Conservation (phyloP, 2,329 filamentous ascomycete species). For the Penicillium sp. region DNA sequence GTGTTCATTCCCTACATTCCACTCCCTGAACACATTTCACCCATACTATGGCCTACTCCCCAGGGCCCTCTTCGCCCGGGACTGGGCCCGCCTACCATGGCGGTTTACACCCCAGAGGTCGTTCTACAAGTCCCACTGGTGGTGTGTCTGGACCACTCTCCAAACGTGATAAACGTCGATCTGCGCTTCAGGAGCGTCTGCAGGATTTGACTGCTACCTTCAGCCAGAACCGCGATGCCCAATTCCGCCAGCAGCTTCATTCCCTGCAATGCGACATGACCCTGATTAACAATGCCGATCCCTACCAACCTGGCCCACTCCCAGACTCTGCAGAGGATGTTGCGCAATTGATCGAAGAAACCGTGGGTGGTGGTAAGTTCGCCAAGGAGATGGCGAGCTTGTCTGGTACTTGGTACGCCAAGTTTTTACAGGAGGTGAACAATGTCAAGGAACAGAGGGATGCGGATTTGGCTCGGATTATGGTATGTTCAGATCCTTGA, state of each 20-base stretch:
- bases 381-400: slow-evolving; percentile 63
- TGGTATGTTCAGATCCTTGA: slow-evolving; percentile 52
- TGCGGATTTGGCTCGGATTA: slow-evolving; percentile 71
- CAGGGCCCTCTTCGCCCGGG: slow-evolving; percentile 17
- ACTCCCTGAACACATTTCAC: not conserved
- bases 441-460: slow-evolving; percentile 83
- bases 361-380: slow-evolving; percentile 53
- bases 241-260: slow-evolving; percentile 84
- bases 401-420: slow-evolving; percentile 74
- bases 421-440: slow-evolving; percentile 82
- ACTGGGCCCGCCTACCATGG: slow-evolving; percentile 15
- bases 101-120: slow-evolving; percentile 10
- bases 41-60: slow-evolving; percentile 21
- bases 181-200: slow-evolving; percentile 73
- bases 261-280: slow-evolving; percentile 88
- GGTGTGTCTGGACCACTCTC: slow-evolving; percentile 49
- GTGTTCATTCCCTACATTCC: not conserved
- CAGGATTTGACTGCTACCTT: slow-evolving; percentile 71
- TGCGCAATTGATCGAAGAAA: slow-evolving; percentile 55
- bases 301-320: slow-evolving; percentile 67
- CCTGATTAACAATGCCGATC: slow-evolving; percentile 77
- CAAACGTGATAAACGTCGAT: slow-evolving; percentile 86
- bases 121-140: slow-evolving; percentile 31
- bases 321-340: slow-evolving; percentile 62
- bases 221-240: slow-evolving; percentile 70